phyloP scores from a whole-genome alignment of 495 filamentous ascomycete genomes.

The Neurospora sp. region DNA sequence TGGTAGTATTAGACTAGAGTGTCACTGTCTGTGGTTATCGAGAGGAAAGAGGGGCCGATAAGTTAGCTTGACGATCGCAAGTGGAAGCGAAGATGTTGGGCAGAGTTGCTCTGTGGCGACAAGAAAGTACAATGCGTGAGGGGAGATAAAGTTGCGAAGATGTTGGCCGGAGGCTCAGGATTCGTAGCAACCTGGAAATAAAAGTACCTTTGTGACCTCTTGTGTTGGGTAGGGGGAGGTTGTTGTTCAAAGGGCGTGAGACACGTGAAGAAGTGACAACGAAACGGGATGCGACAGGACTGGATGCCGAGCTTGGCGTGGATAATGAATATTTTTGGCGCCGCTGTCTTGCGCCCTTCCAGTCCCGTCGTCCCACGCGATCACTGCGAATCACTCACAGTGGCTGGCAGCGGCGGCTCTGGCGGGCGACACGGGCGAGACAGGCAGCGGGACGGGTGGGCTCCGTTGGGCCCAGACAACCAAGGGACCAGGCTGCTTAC shows the following conservation, averaged over 20 bases:
- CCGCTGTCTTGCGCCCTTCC: neutral
- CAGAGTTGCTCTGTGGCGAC: neutral
- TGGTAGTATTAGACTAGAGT: slow-evolving; percentile 2
- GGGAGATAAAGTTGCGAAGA: neutral
- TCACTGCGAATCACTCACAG: too few species aligned
- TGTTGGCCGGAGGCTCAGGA: neutral
- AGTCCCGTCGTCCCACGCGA: neutral
- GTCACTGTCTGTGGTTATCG: neutral
- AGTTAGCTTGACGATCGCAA: neutral
- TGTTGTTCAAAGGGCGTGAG: neutral
- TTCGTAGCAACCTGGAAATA: neutral
- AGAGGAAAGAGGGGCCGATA: neutral
- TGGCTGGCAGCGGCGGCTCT: too few species aligned
- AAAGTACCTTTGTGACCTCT: neutral
- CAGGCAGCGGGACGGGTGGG: neutral
- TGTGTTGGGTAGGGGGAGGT: neutral
- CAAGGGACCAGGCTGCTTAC: neutral
- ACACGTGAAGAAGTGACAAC: neutral
- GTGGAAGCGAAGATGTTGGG: neutral
- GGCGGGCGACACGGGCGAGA: too few species aligned
- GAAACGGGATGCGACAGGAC: neutral
- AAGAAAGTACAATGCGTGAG: neutral
- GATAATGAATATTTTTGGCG: neutral
- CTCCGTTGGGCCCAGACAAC: neutral
- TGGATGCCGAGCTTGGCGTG: neutral